phyloP scores from a whole-genome alignment of 2,329 filamentous ascomycete species.

The Stylonectria norvegica region DNA sequence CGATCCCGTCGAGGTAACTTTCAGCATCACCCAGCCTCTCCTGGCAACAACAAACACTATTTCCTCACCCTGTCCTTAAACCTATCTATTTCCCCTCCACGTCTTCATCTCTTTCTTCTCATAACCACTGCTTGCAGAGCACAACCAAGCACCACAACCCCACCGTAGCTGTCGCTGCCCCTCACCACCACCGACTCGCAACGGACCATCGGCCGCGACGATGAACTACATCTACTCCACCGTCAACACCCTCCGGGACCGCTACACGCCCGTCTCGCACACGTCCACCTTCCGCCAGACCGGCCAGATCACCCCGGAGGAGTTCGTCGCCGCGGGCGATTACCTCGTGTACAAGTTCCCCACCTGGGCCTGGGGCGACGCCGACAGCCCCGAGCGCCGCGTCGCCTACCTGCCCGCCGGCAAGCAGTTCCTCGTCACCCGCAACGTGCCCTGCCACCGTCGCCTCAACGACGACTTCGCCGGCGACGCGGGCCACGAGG shows the following conservation, averaged over 20 bases:
- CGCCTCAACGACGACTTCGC: slow-evolving; percentile 92
- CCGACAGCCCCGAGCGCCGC: slow-evolving; percentile 74
- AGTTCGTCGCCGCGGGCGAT: slow-evolving; percentile 93
- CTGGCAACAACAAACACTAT: slow-evolving; percentile 6
- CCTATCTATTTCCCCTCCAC: background rate
- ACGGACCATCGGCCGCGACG: slow-evolving; percentile 14
- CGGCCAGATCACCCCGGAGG: slow-evolving; percentile 93
- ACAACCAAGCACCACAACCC: no score
- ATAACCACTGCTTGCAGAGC: no score
- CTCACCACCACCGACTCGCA: background rate
- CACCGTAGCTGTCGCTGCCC: no score
- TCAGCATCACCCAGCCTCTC: slow-evolving; percentile 10
- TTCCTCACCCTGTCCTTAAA: background rate
- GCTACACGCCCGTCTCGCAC: slow-evolving; percentile 82
- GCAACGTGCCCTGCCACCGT: slow-evolving; percentile 89
- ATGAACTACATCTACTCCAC: slow-evolving; percentile 95
- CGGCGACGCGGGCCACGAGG: slow-evolving; percentile 79
- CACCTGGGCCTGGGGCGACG: slow-evolving; percentile 94
- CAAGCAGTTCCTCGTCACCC: slow-evolving; percentile 94
- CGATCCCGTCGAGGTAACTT: slow-evolving; percentile 8
- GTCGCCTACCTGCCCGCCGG: slow-evolving; percentile 77
- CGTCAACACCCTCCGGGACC: slow-evolving; percentile 87
- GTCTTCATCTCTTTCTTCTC: background rate
- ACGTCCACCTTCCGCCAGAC: slow-evolving; percentile 91
- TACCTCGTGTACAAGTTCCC: slow-evolving; percentile 99